Percentiles rank a stretch among this genome's conserved stretches.
phyloP scores from a whole-genome alignment of 768 basidiomycete genomes.

The Termitomyces sp. region DNA sequence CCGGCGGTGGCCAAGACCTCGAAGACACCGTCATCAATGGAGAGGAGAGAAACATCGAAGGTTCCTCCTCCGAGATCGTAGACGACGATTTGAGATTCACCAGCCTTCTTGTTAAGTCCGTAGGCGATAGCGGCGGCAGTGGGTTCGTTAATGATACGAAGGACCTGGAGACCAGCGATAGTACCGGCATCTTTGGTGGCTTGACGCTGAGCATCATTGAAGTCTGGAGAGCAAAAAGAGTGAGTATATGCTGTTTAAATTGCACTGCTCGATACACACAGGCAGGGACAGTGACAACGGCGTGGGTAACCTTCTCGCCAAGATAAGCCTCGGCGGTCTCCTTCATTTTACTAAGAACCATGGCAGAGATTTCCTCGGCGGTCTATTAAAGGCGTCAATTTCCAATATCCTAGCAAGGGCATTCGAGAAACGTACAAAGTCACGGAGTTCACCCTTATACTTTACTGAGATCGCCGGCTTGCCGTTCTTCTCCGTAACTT shows the following conservation, averaged over 20 bases:
- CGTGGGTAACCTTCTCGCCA: slow-evolving; percentile 93
- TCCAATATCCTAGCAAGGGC: background rate
- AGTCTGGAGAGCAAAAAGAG: slow-evolving; percentile 48
- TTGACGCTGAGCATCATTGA: slow-evolving; percentile 99
- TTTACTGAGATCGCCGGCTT: slow-evolving; percentile 79
- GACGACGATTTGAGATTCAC: slow-evolving; percentile 94
- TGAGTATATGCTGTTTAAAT: background rate
- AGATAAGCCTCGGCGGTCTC: slow-evolving; percentile 99
- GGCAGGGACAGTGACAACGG: slow-evolving; percentile 97
- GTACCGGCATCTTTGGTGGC: slow-evolving; percentile 98
- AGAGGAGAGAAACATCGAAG: slow-evolving; percentile 96
- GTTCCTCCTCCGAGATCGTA: slow-evolving; percentile 99
- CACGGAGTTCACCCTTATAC: slow-evolving; percentile 74
- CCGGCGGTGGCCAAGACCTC: slow-evolving; percentile 89
- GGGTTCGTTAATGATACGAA: slow-evolving; percentile 98
- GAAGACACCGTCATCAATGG: slow-evolving; percentile 91
- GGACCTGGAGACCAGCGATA: slow-evolving; percentile 90
- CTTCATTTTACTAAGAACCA: slow-evolving; percentile 98
- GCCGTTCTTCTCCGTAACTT: slow-evolving; percentile 70
- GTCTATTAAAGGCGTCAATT: slow-evolving; percentile 43
- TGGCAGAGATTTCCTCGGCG: slow-evolving; percentile 92
- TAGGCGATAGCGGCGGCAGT: slow-evolving; percentile 98
- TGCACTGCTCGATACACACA: slow-evolving; percentile 44
- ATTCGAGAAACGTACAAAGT: slow-evolving; percentile 61
- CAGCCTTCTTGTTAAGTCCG: slow-evolving; percentile 94